These are phyloP conservation scores for Pythium rishiriense DNA, from an alignment of 352 stramenopile species.

Conservation along the genomic window DNA sequence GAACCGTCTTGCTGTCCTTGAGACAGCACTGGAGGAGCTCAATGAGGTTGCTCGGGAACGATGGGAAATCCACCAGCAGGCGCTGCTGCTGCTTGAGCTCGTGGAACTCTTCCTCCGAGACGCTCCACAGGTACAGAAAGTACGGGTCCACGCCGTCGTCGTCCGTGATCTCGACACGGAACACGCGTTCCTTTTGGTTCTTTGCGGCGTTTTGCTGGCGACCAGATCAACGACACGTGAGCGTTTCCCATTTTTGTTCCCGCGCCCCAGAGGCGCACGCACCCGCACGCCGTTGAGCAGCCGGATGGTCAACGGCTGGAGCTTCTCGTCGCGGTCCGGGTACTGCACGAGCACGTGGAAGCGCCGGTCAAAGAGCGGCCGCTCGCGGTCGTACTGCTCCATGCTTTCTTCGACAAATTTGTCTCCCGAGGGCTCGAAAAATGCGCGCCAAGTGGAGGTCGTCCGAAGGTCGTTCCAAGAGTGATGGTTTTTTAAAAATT, in stretches of 20 bases:
- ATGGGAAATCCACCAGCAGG: slow-evolving; percentile 92
- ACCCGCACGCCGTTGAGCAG: slow-evolving; percentile 77
- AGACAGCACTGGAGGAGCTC: slow-evolving; percentile 90
- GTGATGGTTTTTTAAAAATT: slow-evolving; percentile 12
- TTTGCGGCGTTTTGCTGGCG: slow-evolving; percentile 65
- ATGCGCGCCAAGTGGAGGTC: slow-evolving; percentile 25
- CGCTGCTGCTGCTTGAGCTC: slow-evolving; percentile 93
- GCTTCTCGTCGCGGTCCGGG: slow-evolving; percentile 77
- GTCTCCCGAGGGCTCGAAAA: slow-evolving; percentile 20
- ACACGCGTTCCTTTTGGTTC: slow-evolving; percentile 86
- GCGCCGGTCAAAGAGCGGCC: slow-evolving; percentile 80
- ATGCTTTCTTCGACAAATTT: slow-evolving; percentile 30
- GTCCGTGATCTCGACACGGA: slow-evolving; percentile 94
- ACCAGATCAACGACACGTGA: neutral
- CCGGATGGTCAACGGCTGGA: slow-evolving; percentile 71
- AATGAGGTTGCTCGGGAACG: slow-evolving; percentile 92
- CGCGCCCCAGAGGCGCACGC: slow-evolving; percentile 5
- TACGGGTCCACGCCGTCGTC: slow-evolving; percentile 90
- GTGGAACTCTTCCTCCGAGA: slow-evolving; percentile 95
- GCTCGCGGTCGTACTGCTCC: slow-evolving; percentile 80
- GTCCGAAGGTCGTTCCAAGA: slow-evolving; percentile 19
- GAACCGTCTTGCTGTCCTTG: slow-evolving; percentile 59
- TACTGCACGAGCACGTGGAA: slow-evolving; percentile 86
- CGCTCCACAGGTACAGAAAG: slow-evolving; percentile 92
- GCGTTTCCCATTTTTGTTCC: neutral